Base-by-base conservation (phyloP, 176 grass and related monocot species). In the Paspalum vaginatum region DNA sequence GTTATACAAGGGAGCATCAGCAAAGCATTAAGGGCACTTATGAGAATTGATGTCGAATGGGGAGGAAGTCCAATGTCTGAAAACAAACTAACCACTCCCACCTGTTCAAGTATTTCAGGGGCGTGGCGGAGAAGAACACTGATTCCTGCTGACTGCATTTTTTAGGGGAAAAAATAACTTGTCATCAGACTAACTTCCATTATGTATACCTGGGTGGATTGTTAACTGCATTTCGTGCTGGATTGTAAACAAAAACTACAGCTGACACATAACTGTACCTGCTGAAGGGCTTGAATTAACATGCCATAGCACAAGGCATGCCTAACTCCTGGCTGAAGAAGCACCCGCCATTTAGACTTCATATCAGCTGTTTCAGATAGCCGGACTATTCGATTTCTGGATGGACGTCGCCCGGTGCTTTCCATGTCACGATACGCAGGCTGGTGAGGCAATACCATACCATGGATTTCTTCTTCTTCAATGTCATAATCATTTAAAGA, bases 61-160 rank as follows among this genome's bases (percentile, higher is more conserved):
- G 85, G 70, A 62, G 64, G 79, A 65, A 94, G 73, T 51, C 95
- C 95, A 79, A 92, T 70, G 65, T 92, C 85, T 66, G 87, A 70
- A 80, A 92, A 79, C 55, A 94, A 85, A 78, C 74, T 79, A 48
- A 53, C 89, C 45, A 94, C 90, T 68, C 90, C 92, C 81, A 83
- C 90, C 68, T 93, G 74, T 76, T 98, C 81, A 76, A 94, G 81
- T 51, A 98, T 94, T 72, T 92, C 83, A 83, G 92, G 95, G 51
- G 88, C 92, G 81, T 87, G 94, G 71, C 75, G 91, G 47, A 98
- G 84, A 84, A 98, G 87, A 32, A 81, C 85, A 78, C 74, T 92
- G 82, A 98, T 94, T 79, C 95, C 95, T 74, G 95, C 70, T 81
- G 91, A 94, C 95, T 98, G 77, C 80, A 75, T 84, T 84, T 79